Evolutionary conservation across 2,329 filamentous ascomycete genomes (phyloP).

Genomic region (Keithomyces neogunnii): DNA sequence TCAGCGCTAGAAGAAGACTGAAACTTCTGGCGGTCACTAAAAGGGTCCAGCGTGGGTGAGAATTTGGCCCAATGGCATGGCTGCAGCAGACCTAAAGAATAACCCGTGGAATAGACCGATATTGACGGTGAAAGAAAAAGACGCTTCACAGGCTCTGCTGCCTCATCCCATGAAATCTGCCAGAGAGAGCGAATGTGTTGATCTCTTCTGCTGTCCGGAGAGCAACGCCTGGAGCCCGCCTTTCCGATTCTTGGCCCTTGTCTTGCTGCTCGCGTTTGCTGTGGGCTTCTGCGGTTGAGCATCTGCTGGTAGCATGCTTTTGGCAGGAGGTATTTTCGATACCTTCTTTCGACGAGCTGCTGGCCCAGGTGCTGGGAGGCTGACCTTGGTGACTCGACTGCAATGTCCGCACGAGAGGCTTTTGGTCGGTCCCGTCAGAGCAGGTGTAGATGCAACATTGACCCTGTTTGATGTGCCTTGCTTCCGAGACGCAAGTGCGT

Average conservation of each 20-base stretch:
- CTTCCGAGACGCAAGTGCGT: background rate
- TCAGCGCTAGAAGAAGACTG: background rate
- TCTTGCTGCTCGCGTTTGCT: conserved; percentile 53
- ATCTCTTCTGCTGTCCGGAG: conserved; percentile 39
- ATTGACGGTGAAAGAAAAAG: background rate
- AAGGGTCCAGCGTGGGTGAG: background rate
- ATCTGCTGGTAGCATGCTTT: conserved; percentile 8
- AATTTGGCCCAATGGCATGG: background rate
- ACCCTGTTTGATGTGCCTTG: background rate
- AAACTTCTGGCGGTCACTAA: conserved; percentile 1
- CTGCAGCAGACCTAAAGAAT: background rate
- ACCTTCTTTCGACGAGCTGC: conserved; percentile 16
- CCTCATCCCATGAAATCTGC: conserved; percentile 39
- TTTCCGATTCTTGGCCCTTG: conserved; percentile 56
- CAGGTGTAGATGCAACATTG: background rate
- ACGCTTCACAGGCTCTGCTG: background rate
- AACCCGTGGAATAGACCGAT: no score
- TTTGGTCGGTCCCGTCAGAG: conserved; percentile 10
- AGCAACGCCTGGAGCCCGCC: conserved; percentile 58
- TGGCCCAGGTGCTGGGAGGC: conserved; percentile 28
- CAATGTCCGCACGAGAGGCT: conserved; percentile 37
- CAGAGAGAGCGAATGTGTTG: conserved; percentile 38
- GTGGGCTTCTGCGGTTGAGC: conserved; percentile 20
- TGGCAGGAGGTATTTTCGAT: conserved; percentile 11
- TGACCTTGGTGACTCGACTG: conserved; percentile 31